Conservation (phyloP, 2,329 filamentous ascomycete species). For the Paraphaeosphaeria sporulosa region DNA sequence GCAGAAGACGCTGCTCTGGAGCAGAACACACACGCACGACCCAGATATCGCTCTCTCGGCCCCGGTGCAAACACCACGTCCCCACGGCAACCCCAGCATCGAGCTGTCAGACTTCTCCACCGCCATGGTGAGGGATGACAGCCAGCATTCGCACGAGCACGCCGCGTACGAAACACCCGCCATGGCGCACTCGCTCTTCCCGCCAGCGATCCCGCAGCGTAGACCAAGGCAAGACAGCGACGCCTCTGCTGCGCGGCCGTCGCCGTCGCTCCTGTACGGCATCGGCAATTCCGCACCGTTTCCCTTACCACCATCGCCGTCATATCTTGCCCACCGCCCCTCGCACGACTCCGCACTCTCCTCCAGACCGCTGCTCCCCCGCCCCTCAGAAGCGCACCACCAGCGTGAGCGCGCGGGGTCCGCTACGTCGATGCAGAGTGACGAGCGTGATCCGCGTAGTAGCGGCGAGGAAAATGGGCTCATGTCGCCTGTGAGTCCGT, state of each 20-base stretch:
- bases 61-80: not conserved
- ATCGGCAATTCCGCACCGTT: not conserved
- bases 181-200: conserved; percentile 30
- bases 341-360: conserved; percentile 9
- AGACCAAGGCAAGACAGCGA: conserved; percentile 25
- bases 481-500: not conserved
- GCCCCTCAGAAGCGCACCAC: conserved; percentile 20
- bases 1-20: conserved; percentile 36
- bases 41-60: conserved; percentile 1
- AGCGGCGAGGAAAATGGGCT: conserved; percentile 9
- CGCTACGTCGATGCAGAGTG: not conserved
- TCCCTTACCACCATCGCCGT: not conserved
- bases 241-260: conserved; percentile 12
- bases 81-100: conserved; percentile 18
- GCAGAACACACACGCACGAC: conserved; percentile 21
- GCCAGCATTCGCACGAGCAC: conserved; percentile 8
- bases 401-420: conserved; percentile 11
- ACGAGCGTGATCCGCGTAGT: conserved; percentile 9
- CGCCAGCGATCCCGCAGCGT: conserved; percentile 21
- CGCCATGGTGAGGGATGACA: not conserved
- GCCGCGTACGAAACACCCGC: conserved; percentile 24
- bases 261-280: conserved; percentile 1
- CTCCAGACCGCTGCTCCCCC: conserved; percentile 14
- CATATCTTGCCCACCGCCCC: not conserved
- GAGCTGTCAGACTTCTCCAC: conserved; percentile 25